These are phyloP conservation scores for Nicotiana attenuata DNA, from an alignment of 257 asterid genomes.

Conservation along the genomic window DNA sequence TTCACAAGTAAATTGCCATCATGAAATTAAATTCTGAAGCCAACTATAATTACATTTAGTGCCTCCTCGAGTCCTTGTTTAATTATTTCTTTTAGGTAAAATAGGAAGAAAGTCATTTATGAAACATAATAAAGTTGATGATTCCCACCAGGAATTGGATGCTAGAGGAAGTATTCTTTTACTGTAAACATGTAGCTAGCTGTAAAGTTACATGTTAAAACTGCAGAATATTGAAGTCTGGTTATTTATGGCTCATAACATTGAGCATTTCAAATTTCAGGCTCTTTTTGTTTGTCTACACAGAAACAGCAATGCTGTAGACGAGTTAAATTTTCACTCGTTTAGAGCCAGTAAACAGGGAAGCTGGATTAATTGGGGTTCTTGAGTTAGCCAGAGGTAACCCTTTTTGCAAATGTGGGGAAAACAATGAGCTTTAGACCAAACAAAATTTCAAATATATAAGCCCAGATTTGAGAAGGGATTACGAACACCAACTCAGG, in stretches of 20 bases:
- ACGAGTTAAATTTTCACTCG: neutral
- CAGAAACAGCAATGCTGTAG: neutral
- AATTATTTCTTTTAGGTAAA: neutral
- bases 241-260: neutral
- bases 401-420: neutral
- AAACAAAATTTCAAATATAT: neutral
- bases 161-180: neutral
- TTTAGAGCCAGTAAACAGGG: neutral
- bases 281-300: neutral
- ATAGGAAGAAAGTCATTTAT: too few relatives aligned
- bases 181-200: neutral
- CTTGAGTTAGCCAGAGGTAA: neutral
- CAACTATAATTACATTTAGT: neutral
- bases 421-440: neutral
- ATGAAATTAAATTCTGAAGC: neutral
- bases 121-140: neutral
- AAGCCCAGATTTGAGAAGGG: neutral
- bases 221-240: neutral
- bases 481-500: neutral
- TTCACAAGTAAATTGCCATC: neutral
- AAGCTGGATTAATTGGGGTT: neutral
- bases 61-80: neutral
- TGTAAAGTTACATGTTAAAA: neutral
- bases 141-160: neutral
- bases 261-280: neutral